Percentiles rank a stretch among this genome's conserved stretches.
Evolutionary conservation across 2,329 filamentous ascomycete genomes (phyloP).

Genomic region (Curvularia hawaiiensis): DNA sequence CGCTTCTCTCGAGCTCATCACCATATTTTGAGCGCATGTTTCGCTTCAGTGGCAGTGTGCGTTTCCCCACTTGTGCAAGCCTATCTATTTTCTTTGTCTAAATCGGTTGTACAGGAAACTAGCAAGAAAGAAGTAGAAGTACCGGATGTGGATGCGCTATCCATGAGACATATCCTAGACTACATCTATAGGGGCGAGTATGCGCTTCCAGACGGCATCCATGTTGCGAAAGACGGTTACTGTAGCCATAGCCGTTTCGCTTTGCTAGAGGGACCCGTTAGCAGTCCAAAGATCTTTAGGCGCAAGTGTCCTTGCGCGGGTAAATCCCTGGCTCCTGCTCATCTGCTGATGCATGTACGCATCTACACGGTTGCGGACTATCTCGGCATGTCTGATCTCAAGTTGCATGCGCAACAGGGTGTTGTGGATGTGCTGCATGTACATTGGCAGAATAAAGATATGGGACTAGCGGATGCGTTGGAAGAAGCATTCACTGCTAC

Average conservation of each 20-base stretch:
- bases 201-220: constrained; percentile 5
- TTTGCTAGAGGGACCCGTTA: background rate
- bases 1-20: background rate
- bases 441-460: constrained; percentile 11
- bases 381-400: constrained; percentile 8
- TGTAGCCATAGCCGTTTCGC: constrained; percentile 10
- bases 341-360: constrained; percentile 11
- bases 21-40: constrained; percentile 18
- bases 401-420: constrained; percentile 3
- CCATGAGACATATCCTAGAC: constrained; percentile 13
- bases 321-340: constrained; percentile 2
- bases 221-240: background rate
- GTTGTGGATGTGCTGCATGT: constrained; percentile 14
- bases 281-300: constrained; percentile 2
- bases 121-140: constrained; percentile 1
- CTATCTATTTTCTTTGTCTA: background rate
- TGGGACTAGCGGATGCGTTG: constrained; percentile 8
- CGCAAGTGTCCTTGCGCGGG: constrained; percentile 10
- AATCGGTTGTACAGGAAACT: background rate
- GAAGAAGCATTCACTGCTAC: constrained; percentile 11
- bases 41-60: constrained; percentile 9
- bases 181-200: constrained; percentile 15
- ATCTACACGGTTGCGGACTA: constrained; percentile 17
- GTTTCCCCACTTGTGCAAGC: background rate
- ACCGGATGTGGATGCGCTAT: background rate